Evolutionary conservation across 2,329 filamentous ascomycete genomes (phyloP), one percentile per base, ranked within the genome.

Genomic region (Penicillium olsonii): DNA sequence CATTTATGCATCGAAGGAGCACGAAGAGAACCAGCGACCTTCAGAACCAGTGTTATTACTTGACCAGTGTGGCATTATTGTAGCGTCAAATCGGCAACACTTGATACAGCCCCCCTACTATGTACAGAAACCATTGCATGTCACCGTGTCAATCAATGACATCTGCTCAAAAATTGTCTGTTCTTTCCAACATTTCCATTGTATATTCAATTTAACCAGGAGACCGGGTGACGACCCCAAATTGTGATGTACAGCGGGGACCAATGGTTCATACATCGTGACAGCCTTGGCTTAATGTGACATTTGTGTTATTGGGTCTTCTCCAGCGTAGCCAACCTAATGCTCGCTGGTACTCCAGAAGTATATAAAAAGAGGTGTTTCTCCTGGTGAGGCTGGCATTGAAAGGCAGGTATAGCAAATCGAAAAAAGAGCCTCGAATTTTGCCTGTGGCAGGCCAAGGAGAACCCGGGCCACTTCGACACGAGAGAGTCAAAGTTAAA

Each of bases 181-280:
- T 44, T 45, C 10, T 24, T 31, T 29, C 20, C 12, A n/a, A 20
- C 29, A 31, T 11, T 24, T 4, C 8, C n/a, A 17, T 18, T 34
- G 18, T 33, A 34, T 20, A 42, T 48, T 18, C 8, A 35, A n/a
- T 47, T n/a, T 26, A 38, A 22, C 35, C 15, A 39, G 12, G 17
- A 31, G 42, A 39, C n/a, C 34, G 20, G 37, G 18, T 9, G 2
- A 15, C 14, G 6, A 29, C 20, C 11, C 2, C 15, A 39, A 26
- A 10, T 39, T 20, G 12, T 44, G 52, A 44, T 53, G 35, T 43
- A 54, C 35, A 50, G 18, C 24, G 43, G 19, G 43, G 40, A 40
- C 37, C 39, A 17, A 37, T 27, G 44, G 39, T 37, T 37, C 50
- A 31, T 40, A 26, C 17, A 24, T 43, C 20, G 34, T 47, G 35